Percentiles rank a stretch among this genome's conserved stretches.
These are phyloP conservation scores for Talaromyces sp. DNA, from an alignment of 2,329 filamentous ascomycete species.

Conservation along the genomic window DNA sequence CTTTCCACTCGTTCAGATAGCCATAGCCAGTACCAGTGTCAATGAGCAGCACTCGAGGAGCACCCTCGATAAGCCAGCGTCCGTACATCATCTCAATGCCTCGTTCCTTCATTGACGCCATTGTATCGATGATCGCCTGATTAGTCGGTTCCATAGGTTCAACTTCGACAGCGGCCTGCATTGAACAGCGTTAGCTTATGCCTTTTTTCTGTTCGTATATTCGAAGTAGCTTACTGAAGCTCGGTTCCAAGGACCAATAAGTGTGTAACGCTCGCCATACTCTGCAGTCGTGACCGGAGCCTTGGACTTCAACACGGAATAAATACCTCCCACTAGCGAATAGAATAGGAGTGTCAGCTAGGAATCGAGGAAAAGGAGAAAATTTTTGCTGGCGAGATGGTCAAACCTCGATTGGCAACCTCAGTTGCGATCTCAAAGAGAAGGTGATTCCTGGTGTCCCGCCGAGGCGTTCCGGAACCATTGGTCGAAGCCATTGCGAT, in stretches of 20 bases:
- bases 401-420: conserved; percentile 83
- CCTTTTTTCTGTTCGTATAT: not conserved
- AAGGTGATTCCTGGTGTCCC: conserved; percentile 90
- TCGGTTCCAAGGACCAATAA: conserved; percentile 91
- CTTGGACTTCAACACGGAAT: conserved; percentile 98
- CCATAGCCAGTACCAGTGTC: conserved; percentile 91
- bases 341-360: conserved; percentile 18
- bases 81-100: conserved; percentile 90
- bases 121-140: conserved; percentile 73
- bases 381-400: conserved; percentile 10
- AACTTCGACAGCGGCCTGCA: conserved; percentile 90
- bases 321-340: conserved; percentile 83
- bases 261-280: conserved; percentile 95
- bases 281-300: conserved; percentile 95
- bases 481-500: conserved; percentile 73
- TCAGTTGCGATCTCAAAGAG: conserved; percentile 97
- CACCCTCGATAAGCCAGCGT: conserved; percentile 95
- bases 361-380: not conserved
- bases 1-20: conserved; percentile 94
- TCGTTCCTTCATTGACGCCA: conserved; percentile 87
- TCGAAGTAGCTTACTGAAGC: conserved; percentile 63
- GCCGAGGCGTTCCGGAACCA: conserved; percentile 48
- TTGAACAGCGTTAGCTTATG: conserved; percentile 1
- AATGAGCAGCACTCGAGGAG: conserved; percentile 87
- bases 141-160: conserved; percentile 84